These are phyloP conservation scores for Millerozyma acaciae DNA, from an alignment of 805 yeast species.

Conservation along the genomic window DNA sequence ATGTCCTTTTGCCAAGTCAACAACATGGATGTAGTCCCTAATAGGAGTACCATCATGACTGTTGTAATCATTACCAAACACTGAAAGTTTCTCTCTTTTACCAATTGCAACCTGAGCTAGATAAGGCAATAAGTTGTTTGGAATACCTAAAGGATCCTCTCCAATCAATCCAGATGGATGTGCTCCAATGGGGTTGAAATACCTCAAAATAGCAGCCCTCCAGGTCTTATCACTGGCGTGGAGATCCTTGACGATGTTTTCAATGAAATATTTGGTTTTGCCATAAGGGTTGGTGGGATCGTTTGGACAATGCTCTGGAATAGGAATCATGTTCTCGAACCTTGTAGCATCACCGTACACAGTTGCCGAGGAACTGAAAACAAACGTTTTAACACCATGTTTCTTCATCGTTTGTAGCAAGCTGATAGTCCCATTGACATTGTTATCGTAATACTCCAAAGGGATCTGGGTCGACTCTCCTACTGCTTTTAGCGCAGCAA, in stretches of 20 bases:
- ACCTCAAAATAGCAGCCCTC: conserved; percentile 63
- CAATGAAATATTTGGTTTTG: conserved; percentile 63
- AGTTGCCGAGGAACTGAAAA: conserved; percentile 77
- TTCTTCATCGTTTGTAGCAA: conserved; percentile 52
- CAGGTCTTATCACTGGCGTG: conserved; percentile 42
- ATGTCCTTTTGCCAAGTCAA: conserved; percentile 77
- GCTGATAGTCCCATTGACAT: conserved; percentile 60
- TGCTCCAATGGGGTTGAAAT: conserved; percentile 84
- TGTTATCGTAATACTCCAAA: conserved; percentile 62
- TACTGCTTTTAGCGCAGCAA: conserved; percentile 82
- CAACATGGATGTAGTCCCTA: conserved; percentile 77
- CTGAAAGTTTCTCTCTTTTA: conserved; percentile 58
- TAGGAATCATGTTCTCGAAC: conserved; percentile 68
- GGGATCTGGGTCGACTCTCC: conserved; percentile 73
- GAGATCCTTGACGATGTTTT: conserved; percentile 55
- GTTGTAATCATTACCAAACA: conserved; percentile 70
- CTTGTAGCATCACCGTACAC: conserved; percentile 81
- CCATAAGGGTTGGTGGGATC: conserved; percentile 81
- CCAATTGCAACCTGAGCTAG: conserved; percentile 78
- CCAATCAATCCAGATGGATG: conserved; percentile 79
- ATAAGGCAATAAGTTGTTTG: conserved; percentile 71
- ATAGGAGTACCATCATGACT: conserved; percentile 78
- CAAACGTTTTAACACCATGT: conserved; percentile 47
- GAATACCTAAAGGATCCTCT: conserved; percentile 75
- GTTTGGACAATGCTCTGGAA: conserved; percentile 72